Conservation (phyloP, 495 filamentous ascomycete species). For the Aspergillus mulundensis region DNA sequence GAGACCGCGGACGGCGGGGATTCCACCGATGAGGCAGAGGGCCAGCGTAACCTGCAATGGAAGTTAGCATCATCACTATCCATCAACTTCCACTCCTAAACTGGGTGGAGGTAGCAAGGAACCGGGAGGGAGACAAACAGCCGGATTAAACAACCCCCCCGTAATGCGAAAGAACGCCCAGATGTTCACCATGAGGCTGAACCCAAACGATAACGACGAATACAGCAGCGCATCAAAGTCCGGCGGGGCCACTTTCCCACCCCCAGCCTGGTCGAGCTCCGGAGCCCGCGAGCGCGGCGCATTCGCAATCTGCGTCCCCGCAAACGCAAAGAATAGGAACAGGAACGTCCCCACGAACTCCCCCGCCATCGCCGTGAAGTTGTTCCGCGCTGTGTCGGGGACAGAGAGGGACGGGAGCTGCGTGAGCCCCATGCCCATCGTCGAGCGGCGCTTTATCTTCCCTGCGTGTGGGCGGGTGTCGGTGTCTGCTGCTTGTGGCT, state of each 20-base stretch:
- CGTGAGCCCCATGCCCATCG: too few species aligned
- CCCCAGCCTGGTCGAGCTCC: too few species aligned
- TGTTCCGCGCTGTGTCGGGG: conserved; percentile 33
- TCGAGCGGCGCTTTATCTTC: too few species aligned
- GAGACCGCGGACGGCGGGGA: conserved; percentile 47
- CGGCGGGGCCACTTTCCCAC: conserved; percentile 25
- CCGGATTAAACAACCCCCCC: conserved; percentile 64
- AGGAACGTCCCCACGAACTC: conserved; percentile 80
- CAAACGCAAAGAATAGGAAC: conserved; percentile 80
- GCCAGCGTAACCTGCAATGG: conserved; percentile 57
- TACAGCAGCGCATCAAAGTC: conserved; percentile 57
- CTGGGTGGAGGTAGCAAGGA: too few species aligned
- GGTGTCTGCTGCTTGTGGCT: too few species aligned
- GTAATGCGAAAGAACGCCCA: conserved; percentile 50
- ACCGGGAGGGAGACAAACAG: conserved; percentile 41
- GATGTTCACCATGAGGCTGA: conserved; percentile 72
- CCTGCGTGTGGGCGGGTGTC: too few species aligned
- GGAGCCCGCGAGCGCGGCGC: conserved; percentile 33
- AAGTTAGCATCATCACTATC: too few species aligned
- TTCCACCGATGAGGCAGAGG: conserved; percentile 52
- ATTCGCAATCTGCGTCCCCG: conserved; percentile 71
- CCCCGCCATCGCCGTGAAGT: conserved; percentile 58
- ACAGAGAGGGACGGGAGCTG: conserved; percentile 40
- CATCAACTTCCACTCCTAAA: too few species aligned
- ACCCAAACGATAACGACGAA: conserved; percentile 67